Evolutionary conservation across 1,139 yeast species (phyloP).

Genomic region (Taphrina flavorubra): DNA sequence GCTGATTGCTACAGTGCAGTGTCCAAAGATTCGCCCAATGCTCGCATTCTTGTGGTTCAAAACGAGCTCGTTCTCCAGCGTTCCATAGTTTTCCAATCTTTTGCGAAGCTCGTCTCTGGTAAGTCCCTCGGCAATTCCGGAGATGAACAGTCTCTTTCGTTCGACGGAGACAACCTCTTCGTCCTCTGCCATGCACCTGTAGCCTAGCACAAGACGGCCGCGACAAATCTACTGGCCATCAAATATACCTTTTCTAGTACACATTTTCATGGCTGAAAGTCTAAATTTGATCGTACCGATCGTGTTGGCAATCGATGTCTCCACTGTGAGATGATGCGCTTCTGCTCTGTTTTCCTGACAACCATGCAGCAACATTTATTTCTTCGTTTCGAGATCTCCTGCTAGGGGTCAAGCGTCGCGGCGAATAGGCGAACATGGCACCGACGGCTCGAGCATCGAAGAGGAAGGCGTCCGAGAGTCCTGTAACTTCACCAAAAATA

Average conservation of each 20-base stretch:
- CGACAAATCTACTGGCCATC: not conserved
- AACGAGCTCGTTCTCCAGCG: slow-evolving; percentile 5
- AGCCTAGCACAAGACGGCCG: not conserved
- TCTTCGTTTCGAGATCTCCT: not conserved
- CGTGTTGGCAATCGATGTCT: slow-evolving; percentile 18
- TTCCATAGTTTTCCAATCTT: slow-evolving; percentile 29
- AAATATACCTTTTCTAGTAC: not conserved
- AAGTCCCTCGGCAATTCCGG: slow-evolving; percentile 30
- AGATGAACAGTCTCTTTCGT: slow-evolving; percentile 26
- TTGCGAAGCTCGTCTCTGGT: slow-evolving; percentile 6
- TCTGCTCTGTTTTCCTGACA: slow-evolving; percentile 15
- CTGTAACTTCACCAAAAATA: slow-evolving; percentile 10
- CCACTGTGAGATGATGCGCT: slow-evolving; percentile 18
- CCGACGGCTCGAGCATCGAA: slow-evolving; percentile 17
- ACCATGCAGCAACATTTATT: not conserved
- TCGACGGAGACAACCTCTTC: not conserved
- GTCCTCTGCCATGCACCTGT: slow-evolving; percentile 9
- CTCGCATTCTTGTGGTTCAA: slow-evolving; percentile 1
- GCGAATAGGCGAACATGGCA: not conserved
- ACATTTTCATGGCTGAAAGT: slow-evolving; percentile 10
- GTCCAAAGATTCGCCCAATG: slow-evolving; percentile 12
- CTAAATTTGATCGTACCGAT: slow-evolving; percentile 5
- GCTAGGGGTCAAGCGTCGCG: not conserved
- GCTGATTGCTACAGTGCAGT: slow-evolving; percentile 15
- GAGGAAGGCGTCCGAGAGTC: slow-evolving; percentile 26